phyloP scores from a whole-genome alignment of 257 asterid genomes.

The Primulina tabacum region DNA sequence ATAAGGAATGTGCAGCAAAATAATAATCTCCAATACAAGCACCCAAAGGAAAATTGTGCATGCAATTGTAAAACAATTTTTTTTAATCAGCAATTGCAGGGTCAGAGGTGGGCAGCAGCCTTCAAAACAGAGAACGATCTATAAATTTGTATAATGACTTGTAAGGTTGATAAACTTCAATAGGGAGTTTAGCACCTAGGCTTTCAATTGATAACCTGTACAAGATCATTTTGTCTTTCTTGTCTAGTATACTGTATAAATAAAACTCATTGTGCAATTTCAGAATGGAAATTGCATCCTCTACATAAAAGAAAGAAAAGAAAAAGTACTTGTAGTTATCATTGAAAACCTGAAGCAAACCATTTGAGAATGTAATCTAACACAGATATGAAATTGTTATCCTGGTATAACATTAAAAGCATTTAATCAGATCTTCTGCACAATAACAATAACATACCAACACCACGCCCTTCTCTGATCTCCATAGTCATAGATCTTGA shows the following conservation, averaged over 20 bases:
- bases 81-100: neutral
- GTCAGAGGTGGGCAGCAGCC: neutral
- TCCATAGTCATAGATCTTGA: slow-evolving; percentile 99
- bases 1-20: neutral
- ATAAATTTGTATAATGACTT: neutral
- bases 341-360: neutral
- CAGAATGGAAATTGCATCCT: neutral
- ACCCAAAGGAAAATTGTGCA: no score
- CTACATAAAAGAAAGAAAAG: neutral
- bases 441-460: slow-evolving; percentile 53
- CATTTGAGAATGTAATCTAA: neutral
- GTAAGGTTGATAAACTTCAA: neutral
- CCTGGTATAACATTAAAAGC: neutral
- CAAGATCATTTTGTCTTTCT: neutral
- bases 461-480: slow-evolving; percentile 99
- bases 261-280: no score
- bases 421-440: slow-evolving; percentile 15
- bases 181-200: neutral
- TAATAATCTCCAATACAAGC: no score
- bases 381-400: neutral
- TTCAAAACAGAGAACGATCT: neutral
- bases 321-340: neutral
- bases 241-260: neutral
- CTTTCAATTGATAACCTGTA: neutral
- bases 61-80: neutral